phyloP scores from a whole-genome alignment of 177 flowering plant species.

The Vitis hybrid region DNA sequence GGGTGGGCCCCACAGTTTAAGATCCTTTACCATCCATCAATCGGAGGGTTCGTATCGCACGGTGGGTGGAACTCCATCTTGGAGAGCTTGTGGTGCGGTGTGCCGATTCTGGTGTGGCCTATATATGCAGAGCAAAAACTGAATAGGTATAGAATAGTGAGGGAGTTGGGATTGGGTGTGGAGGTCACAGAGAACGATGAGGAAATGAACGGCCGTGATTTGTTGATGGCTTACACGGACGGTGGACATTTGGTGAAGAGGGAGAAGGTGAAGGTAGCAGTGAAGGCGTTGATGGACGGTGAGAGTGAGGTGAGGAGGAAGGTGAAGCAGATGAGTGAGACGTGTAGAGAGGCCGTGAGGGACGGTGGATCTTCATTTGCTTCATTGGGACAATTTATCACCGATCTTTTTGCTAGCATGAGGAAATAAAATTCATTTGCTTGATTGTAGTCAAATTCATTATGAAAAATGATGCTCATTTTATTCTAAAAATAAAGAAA shows the following conservation, averaged over 20 bases:
- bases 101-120: constrained; percentile 2
- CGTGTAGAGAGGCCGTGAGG: too few species aligned
- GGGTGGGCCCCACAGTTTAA: constrained; percentile 8
- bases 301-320: neutral
- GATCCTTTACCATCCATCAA: neutral
- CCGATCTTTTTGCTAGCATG: too few species aligned
- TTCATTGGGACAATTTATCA: too few species aligned
- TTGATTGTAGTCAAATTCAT: too few species aligned
- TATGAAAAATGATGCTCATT: too few species aligned
- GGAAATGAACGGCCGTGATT: neutral
- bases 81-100: constrained; percentile 7
- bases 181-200: neutral
- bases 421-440: too few species aligned
- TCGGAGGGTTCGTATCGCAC: neutral
- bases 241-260: too few species aligned
- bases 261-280: constrained; percentile 1
- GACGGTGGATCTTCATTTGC: too few species aligned
- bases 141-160: neutral
- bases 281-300: neutral
- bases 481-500: too few species aligned
- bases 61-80: constrained; percentile 9
- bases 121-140: neutral
- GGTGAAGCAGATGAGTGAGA: neutral
- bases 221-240: neutral
- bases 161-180: neutral